Evolutionary conservation across 306 rosid genomes (phyloP).

Genomic region (Luffa aegyptiaca): DNA sequence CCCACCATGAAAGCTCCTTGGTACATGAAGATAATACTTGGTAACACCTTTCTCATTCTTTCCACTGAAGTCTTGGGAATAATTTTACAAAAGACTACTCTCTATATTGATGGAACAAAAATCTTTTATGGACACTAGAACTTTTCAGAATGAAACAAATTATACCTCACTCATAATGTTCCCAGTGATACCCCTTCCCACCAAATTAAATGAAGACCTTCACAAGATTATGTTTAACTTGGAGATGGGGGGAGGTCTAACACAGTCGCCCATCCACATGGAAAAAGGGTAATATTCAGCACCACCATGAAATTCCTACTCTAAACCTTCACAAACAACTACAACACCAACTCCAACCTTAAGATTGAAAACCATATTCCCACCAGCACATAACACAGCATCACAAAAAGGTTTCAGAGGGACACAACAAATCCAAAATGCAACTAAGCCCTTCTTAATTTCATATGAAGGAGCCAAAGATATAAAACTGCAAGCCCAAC

Average conservation of each 20-base stretch:
- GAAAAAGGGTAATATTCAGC: neutral
- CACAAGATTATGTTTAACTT: neutral
- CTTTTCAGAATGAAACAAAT: neutral
- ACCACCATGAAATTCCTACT: neutral
- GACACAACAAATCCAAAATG: neutral
- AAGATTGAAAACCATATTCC: neutral
- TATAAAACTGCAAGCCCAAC: neutral
- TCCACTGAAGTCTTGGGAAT: neutral
- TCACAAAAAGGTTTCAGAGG: neutral
- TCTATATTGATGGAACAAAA: neutral
- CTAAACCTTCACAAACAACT: neutral
- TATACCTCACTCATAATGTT: neutral
- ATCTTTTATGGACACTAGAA: neutral
- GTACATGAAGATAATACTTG: neutral
- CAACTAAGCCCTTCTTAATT: neutral
- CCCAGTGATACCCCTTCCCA: neutral
- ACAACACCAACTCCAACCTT: neutral
- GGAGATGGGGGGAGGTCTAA: neutral
- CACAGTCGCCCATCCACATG: neutral
- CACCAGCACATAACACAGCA: neutral
- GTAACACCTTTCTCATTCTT: neutral
- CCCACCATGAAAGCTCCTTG: neutral
- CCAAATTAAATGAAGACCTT: neutral
- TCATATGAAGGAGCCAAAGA: neutral
- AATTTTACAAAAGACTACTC: neutral